These are phyloP conservation scores for Rhynchospora pubera DNA, from an alignment of 176 grass and related monocot genomes.

Conservation along the genomic window DNA sequence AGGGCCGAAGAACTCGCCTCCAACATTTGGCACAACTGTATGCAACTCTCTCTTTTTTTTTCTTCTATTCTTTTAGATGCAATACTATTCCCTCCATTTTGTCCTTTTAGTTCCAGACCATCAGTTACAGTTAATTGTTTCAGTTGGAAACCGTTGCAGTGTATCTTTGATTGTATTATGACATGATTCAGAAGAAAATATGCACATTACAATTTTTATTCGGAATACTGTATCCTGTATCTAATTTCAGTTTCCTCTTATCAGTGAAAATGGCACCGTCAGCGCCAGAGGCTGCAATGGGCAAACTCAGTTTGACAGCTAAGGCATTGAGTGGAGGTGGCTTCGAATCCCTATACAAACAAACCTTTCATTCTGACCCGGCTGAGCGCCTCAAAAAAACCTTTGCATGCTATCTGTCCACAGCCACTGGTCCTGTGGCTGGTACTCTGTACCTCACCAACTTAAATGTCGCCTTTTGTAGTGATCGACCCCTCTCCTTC, in stretches of 20 bases:
- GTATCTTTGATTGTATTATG: neutral
- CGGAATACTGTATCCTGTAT: neutral
- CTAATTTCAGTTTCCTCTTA: neutral
- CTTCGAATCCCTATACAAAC: slow-evolving; percentile 82
- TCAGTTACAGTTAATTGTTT: neutral
- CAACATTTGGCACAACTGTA: slow-evolving; percentile 85
- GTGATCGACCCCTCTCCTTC: slow-evolving; percentile 78
- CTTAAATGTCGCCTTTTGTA: slow-evolving; percentile 71
- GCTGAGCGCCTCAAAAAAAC: slow-evolving; percentile 48
- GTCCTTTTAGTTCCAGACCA: neutral
- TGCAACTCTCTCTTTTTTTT: neutral
- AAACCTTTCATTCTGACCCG: slow-evolving; percentile 45
- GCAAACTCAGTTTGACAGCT: slow-evolving; percentile 65
- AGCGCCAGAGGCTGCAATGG: slow-evolving; percentile 57
- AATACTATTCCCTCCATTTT: neutral
- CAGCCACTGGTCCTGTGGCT: slow-evolving; percentile 69
- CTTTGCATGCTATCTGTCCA: slow-evolving; percentile 85
- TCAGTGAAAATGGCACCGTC: slow-evolving; percentile 70
- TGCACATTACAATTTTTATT: neutral
- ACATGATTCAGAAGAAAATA: neutral
- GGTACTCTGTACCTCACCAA: slow-evolving; percentile 78
- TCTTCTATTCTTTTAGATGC: neutral
- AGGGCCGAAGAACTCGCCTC: slow-evolving; percentile 78
- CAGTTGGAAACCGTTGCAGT: neutral
- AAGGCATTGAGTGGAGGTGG: slow-evolving; percentile 66